Evolutionary conservation across 768 basidiomycete species (phyloP).

Genomic region (Rhizopogon roseolus): DNA sequence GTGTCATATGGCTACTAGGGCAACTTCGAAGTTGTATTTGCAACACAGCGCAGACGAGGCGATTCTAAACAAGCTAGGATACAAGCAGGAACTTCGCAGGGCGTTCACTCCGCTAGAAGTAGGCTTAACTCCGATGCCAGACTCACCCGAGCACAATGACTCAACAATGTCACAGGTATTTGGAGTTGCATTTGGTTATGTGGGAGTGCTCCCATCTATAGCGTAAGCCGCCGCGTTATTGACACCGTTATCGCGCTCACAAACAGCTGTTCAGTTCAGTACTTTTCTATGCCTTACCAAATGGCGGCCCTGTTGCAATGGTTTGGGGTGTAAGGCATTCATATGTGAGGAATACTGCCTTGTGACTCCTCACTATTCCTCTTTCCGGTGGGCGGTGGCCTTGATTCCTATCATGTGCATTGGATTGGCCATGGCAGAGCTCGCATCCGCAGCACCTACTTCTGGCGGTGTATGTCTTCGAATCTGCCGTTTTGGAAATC

Average conservation of each 20-base stretch:
- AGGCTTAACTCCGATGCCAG: background rate
- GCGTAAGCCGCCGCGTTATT: background rate
- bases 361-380: background rate
- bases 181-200: slow-evolving; percentile 26
- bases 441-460: slow-evolving; percentile 67
- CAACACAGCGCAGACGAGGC: slow-evolving; percentile 26
- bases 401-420: slow-evolving; percentile 58
- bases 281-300: slow-evolving; percentile 4
- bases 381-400: slow-evolving; percentile 55
- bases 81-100: slow-evolving; percentile 35
- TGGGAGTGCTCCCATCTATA: slow-evolving; percentile 20
- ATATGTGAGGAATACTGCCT: background rate
- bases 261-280: background rate
- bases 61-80: slow-evolving; percentile 38
- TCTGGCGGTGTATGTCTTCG: slow-evolving; percentile 53
- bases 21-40: background rate
- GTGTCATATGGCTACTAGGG: no score
- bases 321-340: slow-evolving; percentile 7
- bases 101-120: no score
- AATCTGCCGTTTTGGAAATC: background rate
- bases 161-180: slow-evolving; percentile 12
- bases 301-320: slow-evolving; percentile 5
- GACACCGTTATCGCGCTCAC: no score
- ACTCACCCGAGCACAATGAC: background rate
- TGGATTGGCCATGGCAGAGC: slow-evolving; percentile 64